These are phyloP conservation scores for Rhynchospora pubera DNA, from an alignment of 176 grass and related monocot species.

Conservation along the genomic window DNA sequence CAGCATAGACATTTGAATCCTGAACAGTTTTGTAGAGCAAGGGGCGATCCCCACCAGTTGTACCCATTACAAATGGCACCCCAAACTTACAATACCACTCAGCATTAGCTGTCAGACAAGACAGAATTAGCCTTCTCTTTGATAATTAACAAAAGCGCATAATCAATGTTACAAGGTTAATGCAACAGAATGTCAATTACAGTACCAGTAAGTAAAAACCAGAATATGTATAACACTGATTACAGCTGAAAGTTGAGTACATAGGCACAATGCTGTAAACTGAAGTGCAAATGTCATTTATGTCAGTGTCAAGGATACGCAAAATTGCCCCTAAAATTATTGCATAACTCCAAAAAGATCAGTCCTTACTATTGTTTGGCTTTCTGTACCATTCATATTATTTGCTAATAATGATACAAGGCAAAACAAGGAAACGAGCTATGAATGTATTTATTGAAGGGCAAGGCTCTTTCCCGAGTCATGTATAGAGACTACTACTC, in stretches of 20 bases:
- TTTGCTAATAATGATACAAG: neutral
- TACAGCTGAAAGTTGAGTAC: neutral
- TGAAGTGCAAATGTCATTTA: neutral
- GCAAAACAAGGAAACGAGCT: neutral
- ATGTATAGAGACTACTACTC: too few species aligned
- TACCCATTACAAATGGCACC: constrained; percentile 93
- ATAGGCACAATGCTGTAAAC: neutral
- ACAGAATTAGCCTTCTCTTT: neutral
- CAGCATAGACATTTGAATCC: constrained; percentile 68
- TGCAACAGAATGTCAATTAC: neutral
- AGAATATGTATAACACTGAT: neutral
- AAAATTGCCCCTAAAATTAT: too few species aligned
- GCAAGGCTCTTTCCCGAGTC: too few species aligned
- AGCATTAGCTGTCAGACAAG: constrained; percentile 50
- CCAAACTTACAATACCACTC: constrained; percentile 74
- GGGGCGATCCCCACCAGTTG: constrained; percentile 70
- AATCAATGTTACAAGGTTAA: neutral
- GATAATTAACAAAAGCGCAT: constrained; percentile 14
- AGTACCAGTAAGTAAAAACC: neutral
- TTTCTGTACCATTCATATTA: neutral
- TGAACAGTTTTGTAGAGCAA: constrained; percentile 61
- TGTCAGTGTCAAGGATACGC: too few species aligned
- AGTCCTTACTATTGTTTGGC: neutral
- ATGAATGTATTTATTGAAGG: too few species aligned
- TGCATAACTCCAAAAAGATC: too few species aligned